Base-by-base conservation (phyloP, 2,329 filamentous ascomycete genomes). In the Claviceps purpurea region DNA sequence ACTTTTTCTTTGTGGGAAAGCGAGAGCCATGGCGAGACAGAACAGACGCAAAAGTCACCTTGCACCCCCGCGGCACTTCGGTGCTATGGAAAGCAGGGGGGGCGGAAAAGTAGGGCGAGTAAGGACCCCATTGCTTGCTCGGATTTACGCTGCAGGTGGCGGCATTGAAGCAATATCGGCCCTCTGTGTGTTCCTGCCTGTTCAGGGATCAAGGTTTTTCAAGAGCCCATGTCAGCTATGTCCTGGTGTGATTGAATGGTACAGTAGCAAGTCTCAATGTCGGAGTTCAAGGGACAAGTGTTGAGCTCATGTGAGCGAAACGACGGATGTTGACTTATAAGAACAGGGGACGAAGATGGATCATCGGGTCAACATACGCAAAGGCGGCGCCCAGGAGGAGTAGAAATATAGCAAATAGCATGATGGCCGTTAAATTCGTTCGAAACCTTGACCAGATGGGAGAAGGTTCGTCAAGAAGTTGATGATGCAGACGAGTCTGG, bases 1-100 rank as follows among this genome's bases (percentile, higher is more conserved):
- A 78, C 70, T 90, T 94, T 57, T 72, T 71, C 11, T 70, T 61
- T 0, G 89, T 95, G 1, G 90, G 90, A 63, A 88, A 85, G 50
- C 90, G 79, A 40, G 87, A 87, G 47, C 89, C 90, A 64, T 96
- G 90, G 2, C 90, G 82, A 22, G 88, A 89, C 47, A 96, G 76
- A 24, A 90, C 72, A 61, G 90, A 85, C 1, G 78, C 90, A 66
- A 95, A 91, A 2, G 83, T 91, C 59, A 91, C 70, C 13, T 77
- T 70, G 68, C 90, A 96, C n/a, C 72, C 73, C 0, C 71, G 58
- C 0, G 89, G 89, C 1, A 85, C 70, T 7, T 72, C 71, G 6
- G 74, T 59, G 16, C 79, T 71, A 49, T 88, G 78, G 2, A 78
- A 43, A 7, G 41, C 72, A 1, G 85, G 89, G 6, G 82, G 76